Conservation (phyloP, 768 basidiomycete species). For the Xerocomellus amylosporus region DNA sequence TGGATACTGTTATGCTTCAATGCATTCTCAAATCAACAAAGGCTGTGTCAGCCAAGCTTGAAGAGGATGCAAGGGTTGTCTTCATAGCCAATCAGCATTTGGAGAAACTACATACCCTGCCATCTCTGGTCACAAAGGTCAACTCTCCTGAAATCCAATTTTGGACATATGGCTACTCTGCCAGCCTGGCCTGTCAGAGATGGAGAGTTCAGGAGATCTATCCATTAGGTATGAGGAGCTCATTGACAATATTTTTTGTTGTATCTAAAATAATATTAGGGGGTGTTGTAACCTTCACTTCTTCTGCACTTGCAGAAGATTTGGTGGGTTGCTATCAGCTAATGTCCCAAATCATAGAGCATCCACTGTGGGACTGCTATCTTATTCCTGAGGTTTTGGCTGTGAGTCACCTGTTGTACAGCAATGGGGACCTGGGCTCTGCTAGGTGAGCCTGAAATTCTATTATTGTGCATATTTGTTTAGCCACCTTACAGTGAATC, state of each 20-base stretch:
- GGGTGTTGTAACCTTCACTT: conserved; percentile 70
- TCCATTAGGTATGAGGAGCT: conserved; percentile 51
- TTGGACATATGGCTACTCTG: conserved; percentile 66
- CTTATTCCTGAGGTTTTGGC: conserved; percentile 65
- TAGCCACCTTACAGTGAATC: conserved; percentile 7
- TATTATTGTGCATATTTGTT: not conserved
- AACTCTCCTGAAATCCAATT: conserved; percentile 52
- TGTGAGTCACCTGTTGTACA: conserved; percentile 27
- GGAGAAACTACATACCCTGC: conserved; percentile 45
- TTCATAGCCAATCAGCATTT: conserved; percentile 67
- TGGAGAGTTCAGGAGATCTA: conserved; percentile 71
- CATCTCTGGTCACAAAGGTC: conserved; percentile 45
- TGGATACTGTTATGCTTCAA: conserved; percentile 45
- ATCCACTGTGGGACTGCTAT: conserved; percentile 69
- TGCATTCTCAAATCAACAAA: conserved; percentile 44
- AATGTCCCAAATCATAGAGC: conserved; percentile 51
- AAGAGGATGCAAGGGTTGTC: conserved; percentile 46
- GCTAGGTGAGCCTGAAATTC: conserved; percentile 9
- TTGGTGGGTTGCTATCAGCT: conserved; percentile 45
- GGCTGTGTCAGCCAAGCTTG: conserved; percentile 38
- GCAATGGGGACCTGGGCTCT: not conserved
- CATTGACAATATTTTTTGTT: not conserved
- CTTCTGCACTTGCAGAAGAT: conserved; percentile 55
- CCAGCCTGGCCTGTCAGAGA: conserved; percentile 43
- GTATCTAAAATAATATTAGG: conserved; percentile 40